phyloP scores from a whole-genome alignment of 2,329 filamentous ascomycete species.

The Aaosphaeria pasadenensis region DNA sequence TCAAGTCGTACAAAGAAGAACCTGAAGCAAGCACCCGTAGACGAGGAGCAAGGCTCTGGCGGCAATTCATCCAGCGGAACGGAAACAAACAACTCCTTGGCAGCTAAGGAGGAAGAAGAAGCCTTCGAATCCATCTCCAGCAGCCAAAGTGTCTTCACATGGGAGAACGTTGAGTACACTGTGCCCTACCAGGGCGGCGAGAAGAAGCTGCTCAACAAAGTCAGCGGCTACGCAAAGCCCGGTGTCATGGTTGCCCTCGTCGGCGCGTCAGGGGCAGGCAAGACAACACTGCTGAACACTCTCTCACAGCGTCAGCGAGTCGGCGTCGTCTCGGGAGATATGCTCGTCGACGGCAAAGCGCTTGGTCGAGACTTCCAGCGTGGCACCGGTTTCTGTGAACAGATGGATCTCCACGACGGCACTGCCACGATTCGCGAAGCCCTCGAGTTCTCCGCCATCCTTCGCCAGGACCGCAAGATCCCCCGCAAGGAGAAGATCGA shows the following conservation, averaged over 20 bases:
- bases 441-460: constrained; percentile 65
- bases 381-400: constrained; percentile 68
- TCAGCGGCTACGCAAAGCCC: constrained; percentile 76
- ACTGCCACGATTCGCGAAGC: constrained; percentile 67
- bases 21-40: constrained; percentile 46
- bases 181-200: constrained; percentile 66
- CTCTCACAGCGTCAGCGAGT: constrained; percentile 68
- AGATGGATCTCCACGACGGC: constrained; percentile 68
- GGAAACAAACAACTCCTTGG: constrained; percentile 16
- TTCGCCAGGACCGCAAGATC: constrained; percentile 57
- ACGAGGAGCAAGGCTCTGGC: constrained; percentile 55
- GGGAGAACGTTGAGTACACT: constrained; percentile 57
- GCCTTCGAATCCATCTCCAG: constrained; percentile 34
- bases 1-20: constrained; percentile 59
- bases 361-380: constrained; percentile 64
- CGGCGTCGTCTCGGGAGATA: constrained; percentile 64
- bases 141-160: constrained; percentile 38
- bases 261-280: constrained; percentile 78
- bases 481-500: constrained; percentile 61
- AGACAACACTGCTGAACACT: constrained; percentile 79
- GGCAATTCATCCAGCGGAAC: constrained; percentile 22
- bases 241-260: constrained; percentile 78
- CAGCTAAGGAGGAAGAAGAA: constrained; percentile 24
- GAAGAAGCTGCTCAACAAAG: constrained; percentile 62
- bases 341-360: constrained; percentile 66